Percentiles rank a stretch among this genome's conserved stretches.
phyloP scores from a whole-genome alignment of 768 basidiomycete genomes.

The Phlebiopsis gigantea region DNA sequence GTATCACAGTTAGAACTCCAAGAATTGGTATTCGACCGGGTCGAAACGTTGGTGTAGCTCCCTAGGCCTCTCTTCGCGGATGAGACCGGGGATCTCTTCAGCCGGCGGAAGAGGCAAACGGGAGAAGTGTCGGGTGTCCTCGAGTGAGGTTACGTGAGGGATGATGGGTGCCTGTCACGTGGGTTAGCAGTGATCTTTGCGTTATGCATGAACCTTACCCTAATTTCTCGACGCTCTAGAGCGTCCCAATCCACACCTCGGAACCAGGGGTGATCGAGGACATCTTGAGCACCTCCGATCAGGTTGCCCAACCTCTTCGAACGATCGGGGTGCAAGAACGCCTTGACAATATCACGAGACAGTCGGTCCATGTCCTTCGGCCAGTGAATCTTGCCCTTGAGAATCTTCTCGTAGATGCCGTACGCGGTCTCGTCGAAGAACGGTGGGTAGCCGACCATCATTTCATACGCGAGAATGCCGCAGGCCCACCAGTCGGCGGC shows the following conservation, averaged over 20 bases:
- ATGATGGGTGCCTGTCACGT: slow-evolving; percentile 77
- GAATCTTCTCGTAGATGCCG: slow-evolving; percentile 97
- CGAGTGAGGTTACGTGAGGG: slow-evolving; percentile 71
- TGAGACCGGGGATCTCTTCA: slow-evolving; percentile 78
- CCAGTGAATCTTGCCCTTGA: slow-evolving; percentile 84
- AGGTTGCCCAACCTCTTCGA: slow-evolving; percentile 90
- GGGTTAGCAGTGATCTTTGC: too few species aligned
- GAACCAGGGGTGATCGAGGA: slow-evolving; percentile 93
- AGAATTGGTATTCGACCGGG: slow-evolving; percentile 64
- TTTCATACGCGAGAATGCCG: slow-evolving; percentile 95
- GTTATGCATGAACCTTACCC: slow-evolving; percentile 52
- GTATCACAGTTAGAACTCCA: slow-evolving; percentile 52
- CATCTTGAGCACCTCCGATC: slow-evolving; percentile 86
- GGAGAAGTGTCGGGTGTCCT: slow-evolving; percentile 85
- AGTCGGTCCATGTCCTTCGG: slow-evolving; percentile 87
- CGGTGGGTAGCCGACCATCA: slow-evolving; percentile 97
- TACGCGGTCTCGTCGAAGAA: slow-evolving; percentile 98
- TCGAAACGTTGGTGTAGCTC: slow-evolving; percentile 62
- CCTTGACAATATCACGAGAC: slow-evolving; percentile 82
- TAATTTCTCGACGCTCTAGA: slow-evolving; percentile 79
- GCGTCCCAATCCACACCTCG: slow-evolving; percentile 91
- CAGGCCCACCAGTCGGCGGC: slow-evolving; percentile 99
- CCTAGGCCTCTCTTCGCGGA: slow-evolving; percentile 54
- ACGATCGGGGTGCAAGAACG: slow-evolving; percentile 88
- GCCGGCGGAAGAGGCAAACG: slow-evolving; percentile 69